phyloP scores from a whole-genome alignment of 2,329 filamentous ascomycete genomes.

The Cladosporium sp. region DNA sequence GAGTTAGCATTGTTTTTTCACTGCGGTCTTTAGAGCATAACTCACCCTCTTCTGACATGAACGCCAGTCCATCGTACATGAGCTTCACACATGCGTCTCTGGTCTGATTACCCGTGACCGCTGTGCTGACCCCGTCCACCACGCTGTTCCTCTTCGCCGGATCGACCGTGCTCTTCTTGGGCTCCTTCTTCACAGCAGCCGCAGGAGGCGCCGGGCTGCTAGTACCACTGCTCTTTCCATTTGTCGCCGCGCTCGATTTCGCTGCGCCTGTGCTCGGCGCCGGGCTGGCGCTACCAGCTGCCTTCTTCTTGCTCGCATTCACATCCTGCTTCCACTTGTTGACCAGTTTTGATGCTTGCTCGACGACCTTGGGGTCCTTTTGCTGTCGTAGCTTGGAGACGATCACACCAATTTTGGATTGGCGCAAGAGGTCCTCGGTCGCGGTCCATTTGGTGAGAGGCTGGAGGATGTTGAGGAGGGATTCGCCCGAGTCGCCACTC shows the following conservation, averaged over 20 bases:
- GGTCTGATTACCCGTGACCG: conserved; percentile 70
- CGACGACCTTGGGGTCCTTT: conserved; percentile 71
- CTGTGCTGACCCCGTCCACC: conserved; percentile 76
- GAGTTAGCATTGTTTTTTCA: conserved; percentile 5
- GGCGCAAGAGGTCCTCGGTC: conserved; percentile 85
- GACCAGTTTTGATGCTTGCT: conserved; percentile 78
- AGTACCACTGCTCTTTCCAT: conserved; percentile 40
- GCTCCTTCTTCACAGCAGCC: conserved; percentile 36
- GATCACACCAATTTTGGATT: conserved; percentile 86
- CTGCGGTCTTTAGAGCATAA: not conserved
- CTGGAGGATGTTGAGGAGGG: conserved; percentile 72
- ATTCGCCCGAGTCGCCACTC: conserved; percentile 72
- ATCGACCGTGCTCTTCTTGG: conserved; percentile 55
- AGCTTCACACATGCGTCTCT: conserved; percentile 87
- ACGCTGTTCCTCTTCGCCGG: conserved; percentile 80
- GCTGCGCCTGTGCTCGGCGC: conserved; percentile 46
- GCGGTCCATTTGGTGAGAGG: conserved; percentile 79
- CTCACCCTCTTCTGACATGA: conserved; percentile 61
- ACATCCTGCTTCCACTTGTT: conserved; percentile 83
- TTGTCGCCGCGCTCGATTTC: conserved; percentile 37
- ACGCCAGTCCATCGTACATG: conserved; percentile 88
- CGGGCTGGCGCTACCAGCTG: conserved; percentile 51
- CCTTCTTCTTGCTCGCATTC: conserved; percentile 50
- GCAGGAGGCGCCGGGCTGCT: conserved; percentile 43
- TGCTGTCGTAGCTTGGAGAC: conserved; percentile 84